Evolutionary conservation across 129 eudicot genomes (phyloP).

Genomic region (Rutidosis leptorrhynchoides): DNA sequence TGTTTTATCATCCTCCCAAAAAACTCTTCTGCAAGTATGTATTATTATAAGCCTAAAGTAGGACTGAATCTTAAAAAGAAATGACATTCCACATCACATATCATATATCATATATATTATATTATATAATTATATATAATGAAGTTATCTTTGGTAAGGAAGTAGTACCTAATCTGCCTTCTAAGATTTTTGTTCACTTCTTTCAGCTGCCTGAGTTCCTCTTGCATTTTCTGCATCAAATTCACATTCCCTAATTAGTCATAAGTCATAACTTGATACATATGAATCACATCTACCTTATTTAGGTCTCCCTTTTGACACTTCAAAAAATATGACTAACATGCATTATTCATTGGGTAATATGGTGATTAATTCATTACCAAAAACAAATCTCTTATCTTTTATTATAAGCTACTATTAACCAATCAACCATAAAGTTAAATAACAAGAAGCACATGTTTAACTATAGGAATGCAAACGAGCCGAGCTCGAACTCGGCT

Average conservation of each 20-base stretch:
- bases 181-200: constrained; percentile 65
- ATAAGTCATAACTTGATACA: constrained; percentile 1
- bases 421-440: no score
- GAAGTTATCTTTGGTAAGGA: background rate
- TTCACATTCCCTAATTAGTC: background rate
- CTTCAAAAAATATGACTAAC: constrained; percentile 3
- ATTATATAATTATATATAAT: background rate
- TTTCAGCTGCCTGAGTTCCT: constrained; percentile 57
- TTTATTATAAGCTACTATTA: no score
- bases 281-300: constrained; percentile 2
- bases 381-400: no score
- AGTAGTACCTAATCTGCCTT: constrained; percentile 61
- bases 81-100: background rate
- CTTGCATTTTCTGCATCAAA: constrained; percentile 71
- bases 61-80: background rate
- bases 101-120: background rate
- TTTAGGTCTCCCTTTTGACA: constrained; percentile 4
- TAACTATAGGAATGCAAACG: no score
- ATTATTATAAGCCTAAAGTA: background rate
- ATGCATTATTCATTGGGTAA: constrained; percentile 3
- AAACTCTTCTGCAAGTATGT: background rate
- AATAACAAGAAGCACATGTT: no score
- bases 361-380: no score
- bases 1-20: background rate
- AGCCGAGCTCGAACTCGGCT: no score